Conservation (phyloP, 2,329 filamentous ascomycete species). For the Tolypocladium paradoxum region DNA sequence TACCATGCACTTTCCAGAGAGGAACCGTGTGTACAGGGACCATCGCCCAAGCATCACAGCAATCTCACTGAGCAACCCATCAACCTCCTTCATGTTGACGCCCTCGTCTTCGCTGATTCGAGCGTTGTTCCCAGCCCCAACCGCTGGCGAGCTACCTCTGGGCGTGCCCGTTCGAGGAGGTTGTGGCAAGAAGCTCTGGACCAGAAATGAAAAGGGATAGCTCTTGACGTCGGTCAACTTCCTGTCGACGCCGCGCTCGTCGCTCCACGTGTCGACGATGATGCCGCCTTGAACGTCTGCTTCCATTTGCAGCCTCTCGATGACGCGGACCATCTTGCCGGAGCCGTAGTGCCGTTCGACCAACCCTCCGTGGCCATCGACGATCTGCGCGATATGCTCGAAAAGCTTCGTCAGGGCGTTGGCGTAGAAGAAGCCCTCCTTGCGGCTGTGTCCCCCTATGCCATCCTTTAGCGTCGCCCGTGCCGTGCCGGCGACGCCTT, state of each 20-base stretch:
- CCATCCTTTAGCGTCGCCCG: conserved; percentile 68
- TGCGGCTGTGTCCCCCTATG: conserved; percentile 33
- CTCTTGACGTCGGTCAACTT: conserved; percentile 92
- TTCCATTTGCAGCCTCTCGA: conserved; percentile 85
- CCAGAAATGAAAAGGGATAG: conserved; percentile 93
- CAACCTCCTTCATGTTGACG: conserved; percentile 94
- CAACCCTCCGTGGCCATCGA: conserved; percentile 80
- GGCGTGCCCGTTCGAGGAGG: conserved; percentile 55
- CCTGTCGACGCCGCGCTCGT: conserved; percentile 75
- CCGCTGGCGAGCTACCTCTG: conserved; percentile 66
- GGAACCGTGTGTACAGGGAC: conserved; percentile 84
- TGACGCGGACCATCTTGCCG: conserved; percentile 89
- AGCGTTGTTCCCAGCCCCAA: conserved; percentile 39
- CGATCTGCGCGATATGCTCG: conserved; percentile 93
- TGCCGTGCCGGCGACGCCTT: conserved; percentile 79
- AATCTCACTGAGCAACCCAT: conserved; percentile 76
- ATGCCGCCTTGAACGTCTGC: conserved; percentile 95
- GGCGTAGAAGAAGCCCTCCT: conserved; percentile 83
- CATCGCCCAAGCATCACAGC: conserved; percentile 87
- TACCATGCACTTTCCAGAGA: conserved; percentile 78
- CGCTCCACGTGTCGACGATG: conserved; percentile 88
- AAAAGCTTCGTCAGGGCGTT: conserved; percentile 85
- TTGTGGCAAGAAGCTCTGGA: conserved; percentile 78
- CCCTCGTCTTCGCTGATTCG: conserved; percentile 76
- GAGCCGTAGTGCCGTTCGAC: conserved; percentile 90